Percentiles rank a stretch among this genome's conserved stretches.
These are phyloP conservation scores for Exophiala spinifera DNA, from an alignment of 2,329 filamentous ascomycete genomes.

Conservation along the genomic window DNA sequence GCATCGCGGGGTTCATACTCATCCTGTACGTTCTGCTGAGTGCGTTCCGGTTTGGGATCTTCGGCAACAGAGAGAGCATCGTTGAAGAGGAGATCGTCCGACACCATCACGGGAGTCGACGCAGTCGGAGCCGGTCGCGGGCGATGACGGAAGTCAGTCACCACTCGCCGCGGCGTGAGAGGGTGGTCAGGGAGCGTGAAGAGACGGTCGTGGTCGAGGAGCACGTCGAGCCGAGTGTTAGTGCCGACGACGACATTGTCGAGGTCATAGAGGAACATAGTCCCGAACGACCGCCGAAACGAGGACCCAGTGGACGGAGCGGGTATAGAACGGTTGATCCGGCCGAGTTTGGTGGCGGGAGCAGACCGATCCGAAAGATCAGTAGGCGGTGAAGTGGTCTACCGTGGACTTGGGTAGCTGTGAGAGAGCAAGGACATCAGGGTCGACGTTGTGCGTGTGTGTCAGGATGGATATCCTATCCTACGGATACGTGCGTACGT, in stretches of 20 bases:
- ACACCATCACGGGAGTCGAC: constrained; percentile 14
- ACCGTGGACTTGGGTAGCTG: too few species aligned
- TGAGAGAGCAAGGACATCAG: background rate
- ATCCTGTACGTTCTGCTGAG: constrained; percentile 48
- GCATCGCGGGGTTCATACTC: constrained; percentile 52
- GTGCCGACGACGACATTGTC: constrained; percentile 28
- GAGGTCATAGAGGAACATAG: constrained; percentile 32
- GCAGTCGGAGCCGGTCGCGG: constrained; percentile 9
- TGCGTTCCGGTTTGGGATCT: constrained; percentile 9
- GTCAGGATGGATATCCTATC: too few species aligned
- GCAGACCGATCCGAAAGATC: constrained; percentile 23
- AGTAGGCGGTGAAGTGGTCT: constrained; percentile 13
- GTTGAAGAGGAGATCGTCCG: constrained; percentile 23
- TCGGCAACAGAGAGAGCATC: constrained; percentile 8
- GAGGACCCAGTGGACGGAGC: constrained; percentile 20
- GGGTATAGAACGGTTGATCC: constrained; percentile 30
- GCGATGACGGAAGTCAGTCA: constrained; percentile 10
- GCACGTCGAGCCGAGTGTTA: constrained; percentile 13
- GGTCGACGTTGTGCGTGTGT: background rate
- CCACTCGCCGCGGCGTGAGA: constrained; percentile 5
- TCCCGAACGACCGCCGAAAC: constrained; percentile 18
- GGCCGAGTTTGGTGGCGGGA: constrained; percentile 29
- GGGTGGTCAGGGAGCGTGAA: constrained; percentile 13
- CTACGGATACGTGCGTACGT: too few species aligned
- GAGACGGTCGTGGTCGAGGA: constrained; percentile 25